phyloP scores from a whole-genome alignment of 768 basidiomycete species.

The Collybiopsis confluens region DNA sequence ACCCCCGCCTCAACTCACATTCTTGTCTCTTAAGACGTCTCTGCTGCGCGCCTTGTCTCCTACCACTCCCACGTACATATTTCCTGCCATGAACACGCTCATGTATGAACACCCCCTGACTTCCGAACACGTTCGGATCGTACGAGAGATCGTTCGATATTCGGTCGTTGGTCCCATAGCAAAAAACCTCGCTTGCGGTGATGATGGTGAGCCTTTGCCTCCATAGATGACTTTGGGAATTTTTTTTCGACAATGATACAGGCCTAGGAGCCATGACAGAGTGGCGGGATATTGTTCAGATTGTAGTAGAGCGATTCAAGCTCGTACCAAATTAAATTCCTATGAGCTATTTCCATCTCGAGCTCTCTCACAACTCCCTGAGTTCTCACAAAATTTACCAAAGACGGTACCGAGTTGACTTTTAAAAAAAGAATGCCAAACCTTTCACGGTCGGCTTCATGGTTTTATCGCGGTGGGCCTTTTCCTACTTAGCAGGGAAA shows the following conservation, averaged over 20 bases:
- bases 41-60: slow-evolving; percentile 82
- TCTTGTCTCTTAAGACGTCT: slow-evolving; percentile 47
- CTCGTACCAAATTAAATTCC: slow-evolving; percentile 14
- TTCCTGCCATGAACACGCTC: slow-evolving; percentile 98
- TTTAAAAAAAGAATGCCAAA: no score
- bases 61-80: slow-evolving; percentile 81
- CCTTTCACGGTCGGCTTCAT: no score
- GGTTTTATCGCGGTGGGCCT: no score
- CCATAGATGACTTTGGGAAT: background rate
- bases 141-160: slow-evolving; percentile 76
- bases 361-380: no score
- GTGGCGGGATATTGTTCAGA: slow-evolving; percentile 83
- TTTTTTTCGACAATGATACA: slow-evolving; percentile 21
- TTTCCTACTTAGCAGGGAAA: no score
- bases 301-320: slow-evolving; percentile 57
- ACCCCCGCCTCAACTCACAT: no score
- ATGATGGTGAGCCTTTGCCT: slow-evolving; percentile 59
- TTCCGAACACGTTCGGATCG: slow-evolving; percentile 70
- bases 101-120: slow-evolving; percentile 98
- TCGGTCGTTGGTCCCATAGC: slow-evolving; percentile 82
- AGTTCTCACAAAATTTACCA: no score
- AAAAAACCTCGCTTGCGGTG: slow-evolving; percentile 88
- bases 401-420: no score
- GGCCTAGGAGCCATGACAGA: slow-evolving; percentile 96
- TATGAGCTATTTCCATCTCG: no score